Conservation (phyloP, 108 stramenopile species). For the Cylindrotheca fusiformis region DNA sequence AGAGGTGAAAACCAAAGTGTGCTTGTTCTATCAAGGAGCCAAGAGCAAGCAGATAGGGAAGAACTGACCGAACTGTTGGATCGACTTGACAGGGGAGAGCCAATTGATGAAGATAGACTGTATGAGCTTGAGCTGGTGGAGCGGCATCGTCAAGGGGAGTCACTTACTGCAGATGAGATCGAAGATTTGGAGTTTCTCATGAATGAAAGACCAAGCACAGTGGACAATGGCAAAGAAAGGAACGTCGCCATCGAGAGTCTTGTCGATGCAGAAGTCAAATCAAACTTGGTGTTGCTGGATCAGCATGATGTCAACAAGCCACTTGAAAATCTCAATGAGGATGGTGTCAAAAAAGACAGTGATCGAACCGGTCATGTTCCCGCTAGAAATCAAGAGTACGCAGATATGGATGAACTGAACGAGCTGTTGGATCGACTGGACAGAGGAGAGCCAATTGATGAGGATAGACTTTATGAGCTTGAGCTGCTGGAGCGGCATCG, state of each 20-base stretch:
- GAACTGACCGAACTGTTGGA: conserved; percentile 10
- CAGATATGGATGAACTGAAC: conserved; percentile 5
- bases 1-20: neutral
- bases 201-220: no score
- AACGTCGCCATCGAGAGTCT: no score
- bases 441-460: conserved; percentile 11
- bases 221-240: no score
- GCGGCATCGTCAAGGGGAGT: conserved; percentile 9
- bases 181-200: conserved; percentile 14
- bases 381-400: neutral
- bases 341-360: neutral
- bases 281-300: neutral
- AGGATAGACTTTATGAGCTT: conserved; percentile 18
- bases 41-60: neutral
- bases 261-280: neutral
- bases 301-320: neutral
- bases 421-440: conserved; percentile 9
- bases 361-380: neutral
- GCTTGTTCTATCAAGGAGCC: neutral
- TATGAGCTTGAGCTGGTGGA: conserved; percentile 20
- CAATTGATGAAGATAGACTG: conserved; percentile 19
- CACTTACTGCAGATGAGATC: conserved; percentile 1
- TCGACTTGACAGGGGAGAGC: conserved; percentile 7
- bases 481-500: conserved; percentile 16
- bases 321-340: neutral